A percentile compares a stretch with the other conserved stretches of the same genome.
These are phyloP conservation scores for Sindora glabra DNA, from an alignment of 306 rosid genomes.

Conservation along the genomic window DNA sequence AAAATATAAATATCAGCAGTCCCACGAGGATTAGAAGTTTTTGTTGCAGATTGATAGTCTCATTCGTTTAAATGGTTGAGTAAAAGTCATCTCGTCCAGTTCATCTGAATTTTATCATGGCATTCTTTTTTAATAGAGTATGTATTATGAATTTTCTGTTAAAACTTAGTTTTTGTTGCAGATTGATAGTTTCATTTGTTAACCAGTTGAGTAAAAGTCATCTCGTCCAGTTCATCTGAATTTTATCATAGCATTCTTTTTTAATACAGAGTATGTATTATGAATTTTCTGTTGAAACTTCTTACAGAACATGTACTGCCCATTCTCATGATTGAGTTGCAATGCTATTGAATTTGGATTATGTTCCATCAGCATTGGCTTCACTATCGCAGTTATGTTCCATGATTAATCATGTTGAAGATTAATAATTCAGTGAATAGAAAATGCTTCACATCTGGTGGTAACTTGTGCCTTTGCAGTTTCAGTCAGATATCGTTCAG, in stretches of 20 bases:
- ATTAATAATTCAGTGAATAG: too few relatives aligned
- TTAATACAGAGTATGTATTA: not conserved
- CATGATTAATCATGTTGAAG: too few relatives aligned
- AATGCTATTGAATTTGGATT: conserved; percentile 13
- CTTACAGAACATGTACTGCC: not conserved
- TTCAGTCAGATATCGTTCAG: too few relatives aligned
- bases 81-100: conserved; percentile 19
- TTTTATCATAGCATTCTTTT: not conserved
- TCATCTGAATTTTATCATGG: conserved; percentile 8
- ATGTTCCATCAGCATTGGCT: not conserved
- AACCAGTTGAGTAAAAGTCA: not conserved
- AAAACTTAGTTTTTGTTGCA: too few relatives aligned
- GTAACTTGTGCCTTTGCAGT: too few relatives aligned
- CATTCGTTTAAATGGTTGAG: conserved; percentile 17
- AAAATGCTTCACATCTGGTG: too few relatives aligned
- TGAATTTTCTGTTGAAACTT: not conserved
- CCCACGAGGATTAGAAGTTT: not conserved
- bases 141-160: too few relatives aligned
- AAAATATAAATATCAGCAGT: not conserved
- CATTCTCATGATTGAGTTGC: not conserved
- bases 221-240: not conserved
- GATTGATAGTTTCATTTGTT: too few relatives aligned
- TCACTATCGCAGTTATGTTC: too few relatives aligned
- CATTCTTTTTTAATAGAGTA: conserved; percentile 9
- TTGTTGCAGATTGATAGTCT: conserved; percentile 1